phyloP scores from a whole-genome alignment of 495 filamentous ascomycete genomes.

The Xylona heveae region DNA sequence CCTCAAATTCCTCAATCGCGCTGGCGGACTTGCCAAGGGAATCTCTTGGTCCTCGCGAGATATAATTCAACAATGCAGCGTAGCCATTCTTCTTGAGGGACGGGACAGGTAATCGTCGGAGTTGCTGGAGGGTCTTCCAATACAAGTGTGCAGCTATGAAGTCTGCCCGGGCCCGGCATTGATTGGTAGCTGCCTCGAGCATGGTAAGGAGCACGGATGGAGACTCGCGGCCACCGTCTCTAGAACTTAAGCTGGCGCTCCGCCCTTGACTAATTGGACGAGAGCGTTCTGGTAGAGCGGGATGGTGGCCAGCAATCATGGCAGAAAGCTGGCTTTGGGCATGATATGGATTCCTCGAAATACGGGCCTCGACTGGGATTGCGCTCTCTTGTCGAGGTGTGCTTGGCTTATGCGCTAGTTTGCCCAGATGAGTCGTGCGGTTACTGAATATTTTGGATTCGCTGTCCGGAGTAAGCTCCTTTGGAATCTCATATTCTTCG shows the following conservation, averaged over 20 bases:
- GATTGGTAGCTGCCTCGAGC: conserved; percentile 43
- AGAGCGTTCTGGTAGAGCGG: conserved; percentile 8
- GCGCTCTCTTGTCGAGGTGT: conserved; percentile 15
- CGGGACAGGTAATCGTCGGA: conserved; percentile 36
- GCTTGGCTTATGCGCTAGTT: conserved; percentile 27
- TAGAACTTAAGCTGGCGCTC: conserved; percentile 10
- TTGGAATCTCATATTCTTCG: conserved; percentile 55
- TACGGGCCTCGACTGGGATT: conserved; percentile 2
- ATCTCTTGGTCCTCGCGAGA: conserved; percentile 45
- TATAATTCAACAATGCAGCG: conserved; percentile 45
- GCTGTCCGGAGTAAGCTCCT: conserved; percentile 28
- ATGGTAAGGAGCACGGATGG: conserved; percentile 37
- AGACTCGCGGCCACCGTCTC: conserved; percentile 13
- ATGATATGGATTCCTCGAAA: conserved; percentile 11
- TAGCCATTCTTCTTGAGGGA: conserved; percentile 43
- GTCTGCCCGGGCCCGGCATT: conserved; percentile 45
- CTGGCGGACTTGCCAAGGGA: conserved; percentile 39
- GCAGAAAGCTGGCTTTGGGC: conserved; percentile 16
- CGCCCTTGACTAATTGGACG: conserved; percentile 10
- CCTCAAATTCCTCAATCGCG: conserved; percentile 51
- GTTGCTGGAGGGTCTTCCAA: conserved; percentile 42
- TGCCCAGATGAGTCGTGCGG: conserved; percentile 29
- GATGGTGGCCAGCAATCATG: conserved; percentile 11
- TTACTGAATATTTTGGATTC: conserved; percentile 41
- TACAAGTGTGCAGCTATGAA: conserved; percentile 50